Base-by-base conservation (phyloP, 129 eudicot genomes). In the Helianthus annuus region DNA sequence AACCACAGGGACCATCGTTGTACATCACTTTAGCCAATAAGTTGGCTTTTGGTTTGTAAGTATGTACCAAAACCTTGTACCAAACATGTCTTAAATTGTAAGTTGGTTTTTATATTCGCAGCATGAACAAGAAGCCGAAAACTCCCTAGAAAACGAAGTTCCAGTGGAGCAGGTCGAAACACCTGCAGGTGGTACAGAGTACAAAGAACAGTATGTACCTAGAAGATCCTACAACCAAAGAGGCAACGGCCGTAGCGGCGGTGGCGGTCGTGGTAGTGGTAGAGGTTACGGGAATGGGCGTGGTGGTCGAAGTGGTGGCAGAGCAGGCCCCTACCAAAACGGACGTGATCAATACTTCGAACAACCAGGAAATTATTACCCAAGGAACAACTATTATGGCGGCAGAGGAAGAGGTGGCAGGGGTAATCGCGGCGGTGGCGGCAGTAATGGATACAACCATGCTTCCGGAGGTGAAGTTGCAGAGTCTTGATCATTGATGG, bases 251-350 rank as follows among this genome's bases (percentile, higher is more conserved):
- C 62, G 86, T 19, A 79, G 89, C 32, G 72, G 74, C 22, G 76
- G 81, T n/a, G 75, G n/a, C n/a, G n/a, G n/a, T n/a, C 65, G 80
- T 0, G 75, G 91, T 19, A 78, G 91, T 16, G 80, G 97, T 1
- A 74, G 97, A 69, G 91, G 96, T 66, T 83, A 80, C 48, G 48
- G 87, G 27, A 85, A 82, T 66, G 95, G 94, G 1, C 86, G 96
- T 67, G 96, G 96, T 29, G 96, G 96, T 48, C 78, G 96, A 68
- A 85, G 85, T 63, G 76, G 85, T 16, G 70, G 79, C 36, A 75
- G 96, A n/a, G 85, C 88, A 42, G 83, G 85, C 17, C 76, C 82
- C 4, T 93, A 87, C 72, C 95, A 85, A 82, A 92, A 92, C 67
- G 96, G 96, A 2, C 88, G 94, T 49, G 77, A 72, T 83, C 95